A percentile compares a stretch with the other conserved stretches of the same genome.
These are phyloP conservation scores for Effrenium voratum DNA, from an alignment of 73 alveolate species.

Conservation along the genomic window DNA sequence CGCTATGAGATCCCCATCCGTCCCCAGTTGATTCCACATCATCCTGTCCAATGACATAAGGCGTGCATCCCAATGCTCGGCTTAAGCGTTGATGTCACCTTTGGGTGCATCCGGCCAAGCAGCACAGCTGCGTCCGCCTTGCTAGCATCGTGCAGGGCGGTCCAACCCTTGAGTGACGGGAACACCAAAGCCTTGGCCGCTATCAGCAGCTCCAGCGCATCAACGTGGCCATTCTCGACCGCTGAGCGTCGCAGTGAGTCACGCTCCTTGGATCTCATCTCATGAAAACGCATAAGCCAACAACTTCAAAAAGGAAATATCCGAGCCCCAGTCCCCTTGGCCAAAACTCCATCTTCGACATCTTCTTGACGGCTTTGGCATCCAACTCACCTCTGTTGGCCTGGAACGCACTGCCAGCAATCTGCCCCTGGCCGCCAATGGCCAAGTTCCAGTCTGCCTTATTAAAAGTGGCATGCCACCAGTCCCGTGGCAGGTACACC, in stretches of 20 bases:
- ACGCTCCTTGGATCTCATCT: conserved; percentile 47
- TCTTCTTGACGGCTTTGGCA: background rate
- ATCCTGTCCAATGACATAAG: too few relatives aligned
- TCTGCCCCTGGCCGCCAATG: conserved; percentile 55
- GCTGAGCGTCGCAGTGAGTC: conserved; percentile 25
- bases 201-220: conserved; percentile 32
- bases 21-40: too few relatives aligned
- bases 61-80: too few relatives aligned
- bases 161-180: background rate
- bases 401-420: background rate
- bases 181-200: conserved; percentile 1
- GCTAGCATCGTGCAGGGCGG: conserved; percentile 11
- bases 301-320: background rate
- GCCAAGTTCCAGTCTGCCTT: conserved; percentile 69
- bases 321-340: background rate
- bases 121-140: background rate
- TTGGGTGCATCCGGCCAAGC: background rate
- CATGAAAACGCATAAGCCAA: background rate
- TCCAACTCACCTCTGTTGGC: conserved; percentile 27
- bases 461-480: conserved; percentile 69
- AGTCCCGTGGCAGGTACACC: conserved; percentile 41
- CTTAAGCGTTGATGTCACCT: too few relatives aligned
- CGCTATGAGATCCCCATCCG: too few relatives aligned
- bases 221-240: conserved; percentile 54
- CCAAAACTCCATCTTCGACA: conserved; percentile 20